These are phyloP conservation scores for Aspergillus fumigatiaffinis DNA, from an alignment of 2,329 filamentous ascomycete genomes.

Conservation along the genomic window DNA sequence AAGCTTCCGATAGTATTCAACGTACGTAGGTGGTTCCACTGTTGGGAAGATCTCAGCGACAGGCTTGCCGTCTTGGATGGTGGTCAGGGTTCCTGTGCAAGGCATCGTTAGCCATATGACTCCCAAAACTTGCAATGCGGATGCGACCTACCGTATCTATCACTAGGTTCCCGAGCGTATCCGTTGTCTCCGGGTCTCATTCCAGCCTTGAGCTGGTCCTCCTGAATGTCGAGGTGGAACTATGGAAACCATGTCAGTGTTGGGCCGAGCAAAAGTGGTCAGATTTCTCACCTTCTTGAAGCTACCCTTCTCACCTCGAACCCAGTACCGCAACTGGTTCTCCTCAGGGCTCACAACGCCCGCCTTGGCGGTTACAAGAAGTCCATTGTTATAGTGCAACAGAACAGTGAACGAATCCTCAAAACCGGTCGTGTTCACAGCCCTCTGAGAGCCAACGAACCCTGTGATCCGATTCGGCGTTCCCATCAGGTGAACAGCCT, in stretches of 20 bases:
- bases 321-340: conserved; percentile 71
- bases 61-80: conserved; percentile 51
- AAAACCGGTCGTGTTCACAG: conserved; percentile 49
- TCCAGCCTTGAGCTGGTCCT: conserved; percentile 67
- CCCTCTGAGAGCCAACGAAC: conserved; percentile 64
- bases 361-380: conserved; percentile 66
- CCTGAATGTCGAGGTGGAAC: conserved; percentile 66
- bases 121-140: background rate
- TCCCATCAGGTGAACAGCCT: conserved; percentile 68
- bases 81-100: conserved; percentile 46
- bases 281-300: conserved; percentile 62
- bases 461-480: conserved; percentile 64
- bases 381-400: conserved; percentile 60
- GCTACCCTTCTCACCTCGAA: conserved; percentile 68
- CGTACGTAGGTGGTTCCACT: conserved; percentile 64
- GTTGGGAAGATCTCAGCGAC: conserved; percentile 53
- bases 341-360: conserved; percentile 65
- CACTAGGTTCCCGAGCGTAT: conserved; percentile 62
- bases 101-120: background rate
- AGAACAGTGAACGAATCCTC: conserved; percentile 57
- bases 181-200: conserved; percentile 56
- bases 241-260: conserved; percentile 8
- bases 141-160: conserved; percentile 49
- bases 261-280: background rate
- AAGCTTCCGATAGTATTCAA: conserved; percentile 59